Evolutionary conservation across 805 yeast species (phyloP), one percentile per base, ranked within the genome.

Genomic region (Yamadazyma sp.): DNA sequence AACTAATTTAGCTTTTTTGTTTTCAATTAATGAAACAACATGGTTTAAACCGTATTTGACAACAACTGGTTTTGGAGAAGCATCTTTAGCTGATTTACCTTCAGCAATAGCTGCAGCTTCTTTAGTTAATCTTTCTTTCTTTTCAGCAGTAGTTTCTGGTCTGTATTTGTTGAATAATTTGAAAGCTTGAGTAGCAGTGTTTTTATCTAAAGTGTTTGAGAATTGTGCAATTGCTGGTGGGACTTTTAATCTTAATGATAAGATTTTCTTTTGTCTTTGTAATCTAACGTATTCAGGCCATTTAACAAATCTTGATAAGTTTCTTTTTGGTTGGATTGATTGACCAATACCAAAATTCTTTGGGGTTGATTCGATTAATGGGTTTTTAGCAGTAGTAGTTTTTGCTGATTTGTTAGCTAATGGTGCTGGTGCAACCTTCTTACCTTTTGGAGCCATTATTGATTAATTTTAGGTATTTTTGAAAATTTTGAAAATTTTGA

Each of bases 31-130:
- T 47, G 95, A 83, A 60, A 89, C 96, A 76, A 91, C 96, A 76
- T 91, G 98, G 89, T 91, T 91, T 64, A 91, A 80, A 81, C 98
- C 98, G 80, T 82, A 91, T 81, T 91, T 91, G 70, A 91, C 94
- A 59, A 78, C 91, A 72, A 78, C 87, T 61, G 98, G 98, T 81
- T 91, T 91, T 69, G 88, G 83, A 57, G 96, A 87, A 57, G 83
- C 96, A 58, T 89, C 97, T 75, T 86, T 88, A 71, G 86, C 89
- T 73, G 86, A 78, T 82, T 89, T 88, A 71, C 98, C 98, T 66
- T 87, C 96, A 49, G 96, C 96, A 63, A 89, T 80, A 57, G 96
- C 98, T 61, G 96, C 96, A 53, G 98, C 96, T 78, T 93, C 98
- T 77, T 86, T 86, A 74, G 93, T 83, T 64, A 91, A 82, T 80